Evolutionary conservation across 139 green algal species (phyloP).

Genomic region (Tetraselmis striata): DNA sequence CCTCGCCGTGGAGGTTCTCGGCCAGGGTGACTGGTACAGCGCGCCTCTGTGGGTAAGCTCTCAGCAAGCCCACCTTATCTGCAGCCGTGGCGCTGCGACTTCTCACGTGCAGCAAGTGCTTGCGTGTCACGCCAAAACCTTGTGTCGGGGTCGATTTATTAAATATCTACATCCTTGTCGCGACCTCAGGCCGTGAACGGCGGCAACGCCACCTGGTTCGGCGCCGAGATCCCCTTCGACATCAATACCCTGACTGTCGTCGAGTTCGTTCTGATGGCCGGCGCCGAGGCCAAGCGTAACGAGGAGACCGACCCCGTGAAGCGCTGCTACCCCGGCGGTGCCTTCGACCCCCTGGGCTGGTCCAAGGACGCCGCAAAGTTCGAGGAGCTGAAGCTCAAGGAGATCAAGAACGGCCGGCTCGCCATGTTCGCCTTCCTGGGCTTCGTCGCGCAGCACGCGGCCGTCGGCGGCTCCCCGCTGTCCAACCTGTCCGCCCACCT

Average conservation of each 20-base stretch:
- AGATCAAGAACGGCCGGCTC: conserved; percentile 89
- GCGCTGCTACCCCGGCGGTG: conserved; percentile 74
- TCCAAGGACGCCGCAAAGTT: conserved; percentile 58
- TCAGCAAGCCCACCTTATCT: too few relatives aligned
- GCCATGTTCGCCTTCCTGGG: conserved; percentile 41
- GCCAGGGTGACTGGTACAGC: conserved; percentile 42
- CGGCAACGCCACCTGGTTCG: conserved; percentile 64
- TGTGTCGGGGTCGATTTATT: too few relatives aligned
- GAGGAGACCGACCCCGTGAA: conserved; percentile 54
- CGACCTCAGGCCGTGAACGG: conserved; percentile 59
- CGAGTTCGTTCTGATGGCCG: conserved; percentile 63
- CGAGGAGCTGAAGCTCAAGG: conserved; percentile 69
- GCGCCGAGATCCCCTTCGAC: conserved; percentile 68
- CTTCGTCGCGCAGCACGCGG: conserved; percentile 73
- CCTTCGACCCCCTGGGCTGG: conserved; percentile 83
- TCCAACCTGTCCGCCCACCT: conserved; percentile 55
- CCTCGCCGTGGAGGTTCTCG: conserved; percentile 49
- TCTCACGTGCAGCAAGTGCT: too few relatives aligned
- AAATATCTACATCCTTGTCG: too few relatives aligned
- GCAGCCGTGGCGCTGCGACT: too few relatives aligned
- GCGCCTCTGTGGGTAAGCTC: conserved; percentile 55
- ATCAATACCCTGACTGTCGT: conserved; percentile 64
- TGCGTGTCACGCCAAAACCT: too few relatives aligned
- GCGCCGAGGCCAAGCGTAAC: conserved; percentile 58
- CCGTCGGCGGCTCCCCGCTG: conserved; percentile 69